Evolutionary conservation across 306 rosid species (phyloP).

Genomic region (Pterocarpus macrocarpus): DNA sequence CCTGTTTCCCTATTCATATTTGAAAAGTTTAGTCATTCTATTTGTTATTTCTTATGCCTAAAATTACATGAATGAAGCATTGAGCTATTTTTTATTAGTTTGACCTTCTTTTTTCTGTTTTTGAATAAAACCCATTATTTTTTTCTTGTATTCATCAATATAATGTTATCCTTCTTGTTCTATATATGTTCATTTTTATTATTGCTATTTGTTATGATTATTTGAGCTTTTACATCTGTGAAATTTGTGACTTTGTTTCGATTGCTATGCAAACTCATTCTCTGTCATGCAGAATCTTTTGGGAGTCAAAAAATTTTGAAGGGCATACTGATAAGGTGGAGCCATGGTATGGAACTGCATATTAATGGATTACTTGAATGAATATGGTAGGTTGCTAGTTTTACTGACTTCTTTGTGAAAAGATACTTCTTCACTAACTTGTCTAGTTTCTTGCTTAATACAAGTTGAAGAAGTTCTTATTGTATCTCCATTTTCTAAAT

Average conservation of each 20-base stretch:
- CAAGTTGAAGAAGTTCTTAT: constrained; percentile 45
- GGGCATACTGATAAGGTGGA: constrained; percentile 77
- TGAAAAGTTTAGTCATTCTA: too few species aligned
- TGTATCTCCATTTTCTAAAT: not conserved
- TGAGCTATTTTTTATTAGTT: too few species aligned
- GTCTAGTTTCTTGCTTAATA: constrained; percentile 30
- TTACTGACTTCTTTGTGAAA: constrained; percentile 18
- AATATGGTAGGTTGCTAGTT: constrained; percentile 69
- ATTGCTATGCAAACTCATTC: constrained; percentile 38
- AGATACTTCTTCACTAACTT: constrained; percentile 17
- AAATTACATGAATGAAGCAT: too few species aligned
- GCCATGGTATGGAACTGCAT: constrained; percentile 96
- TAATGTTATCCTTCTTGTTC: too few species aligned
- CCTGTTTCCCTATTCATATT: too few species aligned
- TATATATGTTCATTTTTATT: not conserved
- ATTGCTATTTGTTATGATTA: constrained; percentile 12
- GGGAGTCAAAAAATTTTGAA: constrained; percentile 88
- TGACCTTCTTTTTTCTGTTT: too few species aligned
- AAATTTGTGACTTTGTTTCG: constrained; percentile 19
- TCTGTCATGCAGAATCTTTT: constrained; percentile 76
- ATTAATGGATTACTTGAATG: constrained; percentile 96
- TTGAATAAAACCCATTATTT: too few species aligned
- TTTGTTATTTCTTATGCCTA: too few species aligned
- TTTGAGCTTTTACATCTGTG: constrained; percentile 27
- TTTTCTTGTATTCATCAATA: too few species aligned